These are phyloP conservation scores for Globisporangium emineosum DNA, from an alignment of 352 stramenopile genomes.

Conservation along the genomic window DNA sequence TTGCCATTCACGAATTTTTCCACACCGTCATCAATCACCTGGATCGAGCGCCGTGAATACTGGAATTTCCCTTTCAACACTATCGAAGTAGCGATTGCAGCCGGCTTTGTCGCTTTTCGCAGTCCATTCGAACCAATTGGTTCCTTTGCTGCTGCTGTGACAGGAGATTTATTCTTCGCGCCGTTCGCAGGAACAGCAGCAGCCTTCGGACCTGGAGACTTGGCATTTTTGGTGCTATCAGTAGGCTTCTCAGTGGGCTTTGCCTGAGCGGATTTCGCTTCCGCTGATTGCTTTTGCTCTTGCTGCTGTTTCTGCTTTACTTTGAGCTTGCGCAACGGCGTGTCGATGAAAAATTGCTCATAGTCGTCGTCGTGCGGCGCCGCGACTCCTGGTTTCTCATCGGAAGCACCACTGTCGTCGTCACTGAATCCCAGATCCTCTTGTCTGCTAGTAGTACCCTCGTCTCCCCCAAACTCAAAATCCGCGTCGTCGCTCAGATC, in stretches of 20 bases:
- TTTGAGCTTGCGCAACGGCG: slow-evolving; percentile 15
- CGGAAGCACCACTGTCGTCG: slow-evolving; percentile 36
- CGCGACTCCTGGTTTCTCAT: not conserved
- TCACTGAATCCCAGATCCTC: slow-evolving; percentile 21
- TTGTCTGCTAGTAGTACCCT: not conserved
- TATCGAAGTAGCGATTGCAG: slow-evolving; percentile 26
- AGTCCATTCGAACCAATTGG: slow-evolving; percentile 44
- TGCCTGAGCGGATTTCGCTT: not conserved
- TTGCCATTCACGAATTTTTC: slow-evolving; percentile 7
- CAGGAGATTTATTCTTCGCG: not conserved
- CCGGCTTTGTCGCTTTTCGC: slow-evolving; percentile 23
- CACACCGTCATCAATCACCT: slow-evolving; percentile 28
- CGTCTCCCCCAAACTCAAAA: slow-evolving; percentile 4
- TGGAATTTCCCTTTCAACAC: slow-evolving; percentile 41
- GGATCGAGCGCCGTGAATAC: slow-evolving; percentile 37
- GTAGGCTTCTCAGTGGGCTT: not conserved
- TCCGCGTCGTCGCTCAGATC: slow-evolving; percentile 5
- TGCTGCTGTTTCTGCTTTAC: slow-evolving; percentile 15
- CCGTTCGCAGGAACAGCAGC: slow-evolving; percentile 3
- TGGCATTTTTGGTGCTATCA: not conserved
- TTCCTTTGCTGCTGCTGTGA: not conserved
- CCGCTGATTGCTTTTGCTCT: not conserved
- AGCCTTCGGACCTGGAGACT: slow-evolving; percentile 7
- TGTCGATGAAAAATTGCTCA: slow-evolving; percentile 17
- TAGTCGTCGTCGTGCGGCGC: slow-evolving; percentile 17